Conservation (phyloP, 1,284 basidiomycete species). For the Ganoderma leucocontextum region DNA sequence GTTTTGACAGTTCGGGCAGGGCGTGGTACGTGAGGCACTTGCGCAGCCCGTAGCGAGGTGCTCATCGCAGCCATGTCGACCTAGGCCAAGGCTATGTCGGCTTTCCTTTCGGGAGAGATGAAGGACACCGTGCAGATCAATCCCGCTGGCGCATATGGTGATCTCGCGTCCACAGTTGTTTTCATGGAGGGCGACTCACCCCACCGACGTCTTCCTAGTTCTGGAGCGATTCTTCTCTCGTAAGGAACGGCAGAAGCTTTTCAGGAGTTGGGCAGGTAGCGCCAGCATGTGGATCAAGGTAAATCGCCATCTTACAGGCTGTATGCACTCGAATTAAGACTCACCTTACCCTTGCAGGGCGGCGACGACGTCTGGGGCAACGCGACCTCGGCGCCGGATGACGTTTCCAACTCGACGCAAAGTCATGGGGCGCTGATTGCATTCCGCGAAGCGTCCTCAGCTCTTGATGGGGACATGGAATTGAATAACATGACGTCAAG, state of each 20-base stretch:
- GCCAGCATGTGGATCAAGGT: slow-evolving; percentile 95
- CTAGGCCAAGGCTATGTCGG: slow-evolving; percentile 94
- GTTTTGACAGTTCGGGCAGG: slow-evolving; percentile 43
- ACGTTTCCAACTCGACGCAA: slow-evolving; percentile 66
- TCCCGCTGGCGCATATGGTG: slow-evolving; percentile 85
- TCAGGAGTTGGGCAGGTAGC: slow-evolving; percentile 95
- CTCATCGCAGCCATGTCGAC: neutral
- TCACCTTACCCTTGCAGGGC: slow-evolving; percentile 57
- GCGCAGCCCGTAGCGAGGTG: neutral
- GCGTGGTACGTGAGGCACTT: slow-evolving; percentile 61
- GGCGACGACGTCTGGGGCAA: slow-evolving; percentile 94
- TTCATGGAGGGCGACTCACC: slow-evolving; percentile 64
- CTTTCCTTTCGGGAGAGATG: slow-evolving; percentile 95
- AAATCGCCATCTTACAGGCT: slow-evolving; percentile 12
- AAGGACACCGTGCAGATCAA: slow-evolving; percentile 94
- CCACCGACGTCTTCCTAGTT: slow-evolving; percentile 50
- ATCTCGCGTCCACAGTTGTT: slow-evolving; percentile 20
- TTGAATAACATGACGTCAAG: slow-evolving; percentile 82
- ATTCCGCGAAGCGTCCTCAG: slow-evolving; percentile 61
- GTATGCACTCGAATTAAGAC: neutral
- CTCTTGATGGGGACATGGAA: slow-evolving; percentile 41
- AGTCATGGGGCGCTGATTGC: slow-evolving; percentile 87
- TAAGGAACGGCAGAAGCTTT: slow-evolving; percentile 89
- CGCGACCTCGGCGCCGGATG: slow-evolving; percentile 78
- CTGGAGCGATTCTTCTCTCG: slow-evolving; percentile 91